Conservation (phyloP, 1,139 yeast genomes). For the Zhuliangozyma parablackwelliae region DNA sequence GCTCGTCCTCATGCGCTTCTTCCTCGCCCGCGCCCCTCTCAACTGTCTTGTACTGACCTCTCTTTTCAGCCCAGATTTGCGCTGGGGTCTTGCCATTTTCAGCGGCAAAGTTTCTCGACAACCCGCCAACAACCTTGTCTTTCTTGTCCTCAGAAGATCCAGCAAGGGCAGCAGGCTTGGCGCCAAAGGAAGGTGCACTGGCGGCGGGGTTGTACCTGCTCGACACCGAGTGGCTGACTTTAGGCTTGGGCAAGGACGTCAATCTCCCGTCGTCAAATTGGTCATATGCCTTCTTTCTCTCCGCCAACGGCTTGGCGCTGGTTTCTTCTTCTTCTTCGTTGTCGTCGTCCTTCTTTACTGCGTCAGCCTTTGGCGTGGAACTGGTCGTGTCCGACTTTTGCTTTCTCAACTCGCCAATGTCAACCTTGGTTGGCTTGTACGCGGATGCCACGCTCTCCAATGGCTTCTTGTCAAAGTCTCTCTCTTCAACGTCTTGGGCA, state of each 20-base stretch:
- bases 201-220: constrained; percentile 45
- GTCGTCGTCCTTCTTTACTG: constrained; percentile 18
- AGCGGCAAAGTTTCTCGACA: constrained; percentile 65
- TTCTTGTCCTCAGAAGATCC: constrained; percentile 22
- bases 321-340: constrained; percentile 24
- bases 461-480: constrained; percentile 64
- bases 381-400: constrained; percentile 47
- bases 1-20: constrained; percentile 4
- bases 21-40: constrained; percentile 21
- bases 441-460: constrained; percentile 58
- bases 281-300: constrained; percentile 35
- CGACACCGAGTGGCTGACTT: constrained; percentile 48
- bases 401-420: constrained; percentile 40
- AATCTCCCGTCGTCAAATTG: constrained; percentile 37
- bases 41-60: constrained; percentile 56
- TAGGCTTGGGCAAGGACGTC: constrained; percentile 64
- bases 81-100: constrained; percentile 89
- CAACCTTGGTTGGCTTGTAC: constrained; percentile 61
- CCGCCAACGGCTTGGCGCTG: constrained; percentile 36
- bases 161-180: constrained; percentile 45
- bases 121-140: constrained; percentile 58
- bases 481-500: constrained; percentile 61
- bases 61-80: constrained; percentile 92
- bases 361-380: constrained; percentile 29
- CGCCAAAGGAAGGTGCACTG: constrained; percentile 44